Conservation (phyloP, 371 early-diverging fungal genomes). For the Mortierella sp. region DNA sequence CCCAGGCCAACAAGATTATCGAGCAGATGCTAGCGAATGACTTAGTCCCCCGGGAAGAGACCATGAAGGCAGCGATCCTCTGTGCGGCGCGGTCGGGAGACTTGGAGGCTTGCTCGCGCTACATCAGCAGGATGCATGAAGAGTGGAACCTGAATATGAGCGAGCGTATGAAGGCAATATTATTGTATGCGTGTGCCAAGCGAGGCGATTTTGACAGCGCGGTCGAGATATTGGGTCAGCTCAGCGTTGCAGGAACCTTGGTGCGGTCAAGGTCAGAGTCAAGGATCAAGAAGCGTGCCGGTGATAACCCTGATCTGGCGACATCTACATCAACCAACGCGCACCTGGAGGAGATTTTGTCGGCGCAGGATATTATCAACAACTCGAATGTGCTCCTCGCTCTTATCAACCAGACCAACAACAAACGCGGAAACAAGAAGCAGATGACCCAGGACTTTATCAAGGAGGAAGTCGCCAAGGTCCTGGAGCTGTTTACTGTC, state of each 20-base stretch:
- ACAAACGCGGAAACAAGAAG: slow-evolving; percentile 10
- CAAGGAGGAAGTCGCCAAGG: slow-evolving; percentile 47
- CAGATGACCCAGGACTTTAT: slow-evolving; percentile 35
- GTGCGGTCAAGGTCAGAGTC: slow-evolving; percentile 3
- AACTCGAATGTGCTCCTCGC: slow-evolving; percentile 46
- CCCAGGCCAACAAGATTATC: slow-evolving; percentile 22
- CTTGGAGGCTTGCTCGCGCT: slow-evolving; percentile 34
- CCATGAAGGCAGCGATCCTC: slow-evolving; percentile 48
- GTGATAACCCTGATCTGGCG: background rate
- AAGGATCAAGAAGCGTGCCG: background rate
- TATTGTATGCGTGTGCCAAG: slow-evolving; percentile 50
- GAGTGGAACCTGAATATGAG: slow-evolving; percentile 38
- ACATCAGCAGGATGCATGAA: slow-evolving; percentile 45
- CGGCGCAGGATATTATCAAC: slow-evolving; percentile 24
- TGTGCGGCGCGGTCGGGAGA: slow-evolving; percentile 54
- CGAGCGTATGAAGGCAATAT: slow-evolving; percentile 49
- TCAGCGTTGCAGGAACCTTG: slow-evolving; percentile 22
- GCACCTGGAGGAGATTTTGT: slow-evolving; percentile 20
- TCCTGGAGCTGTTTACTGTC: slow-evolving; percentile 47
- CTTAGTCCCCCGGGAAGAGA: slow-evolving; percentile 37
- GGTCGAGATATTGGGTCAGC: slow-evolving; percentile 40
- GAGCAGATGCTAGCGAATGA: slow-evolving; percentile 39
- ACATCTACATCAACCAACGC: background rate
- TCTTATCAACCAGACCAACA: slow-evolving; percentile 40
- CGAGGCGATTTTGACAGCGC: slow-evolving; percentile 53